Conservation (phyloP, 306 rosid genomes). For the Dryas drummondii region DNA sequence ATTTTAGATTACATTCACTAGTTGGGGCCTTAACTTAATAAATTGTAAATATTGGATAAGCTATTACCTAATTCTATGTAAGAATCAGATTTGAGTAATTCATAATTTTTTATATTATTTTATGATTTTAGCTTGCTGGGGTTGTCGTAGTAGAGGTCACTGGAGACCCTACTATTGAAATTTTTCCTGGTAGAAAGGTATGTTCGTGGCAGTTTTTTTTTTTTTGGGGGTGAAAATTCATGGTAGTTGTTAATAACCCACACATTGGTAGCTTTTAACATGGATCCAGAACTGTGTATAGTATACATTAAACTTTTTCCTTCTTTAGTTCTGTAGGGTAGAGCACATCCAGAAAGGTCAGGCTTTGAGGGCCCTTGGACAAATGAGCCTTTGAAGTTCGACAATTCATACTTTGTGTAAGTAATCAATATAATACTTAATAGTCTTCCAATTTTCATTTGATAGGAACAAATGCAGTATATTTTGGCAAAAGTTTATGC, state of each 20-base stretch:
- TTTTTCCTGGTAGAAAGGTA: slow-evolving; percentile 84
- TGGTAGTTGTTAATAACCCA: slow-evolving; percentile 29
- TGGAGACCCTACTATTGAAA: slow-evolving; percentile 80
- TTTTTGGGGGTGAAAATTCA: background rate
- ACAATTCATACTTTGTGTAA: slow-evolving; percentile 82
- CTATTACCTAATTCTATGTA: background rate
- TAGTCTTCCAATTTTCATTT: background rate
- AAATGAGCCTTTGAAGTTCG: slow-evolving; percentile 60
- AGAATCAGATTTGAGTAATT: background rate
- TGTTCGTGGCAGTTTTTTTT: background rate
- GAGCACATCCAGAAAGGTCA: slow-evolving; percentile 79
- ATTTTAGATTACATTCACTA: background rate
- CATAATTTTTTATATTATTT: background rate
- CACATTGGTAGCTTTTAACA: slow-evolving; percentile 60
- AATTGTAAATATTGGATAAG: background rate
- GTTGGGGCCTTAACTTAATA: background rate
- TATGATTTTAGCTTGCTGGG: slow-evolving; percentile 74
- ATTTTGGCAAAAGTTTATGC: background rate
- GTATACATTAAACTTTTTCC: background rate
- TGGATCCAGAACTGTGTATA: background rate
- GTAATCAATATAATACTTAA: slow-evolving; percentile 12
- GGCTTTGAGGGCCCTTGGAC: slow-evolving; percentile 88
- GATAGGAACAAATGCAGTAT: background rate
- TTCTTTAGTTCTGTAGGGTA: slow-evolving; percentile 53
- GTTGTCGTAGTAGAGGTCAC: slow-evolving; percentile 90